These are phyloP conservation scores for Cinnamomum micranthum DNA, from an alignment of 164 flowering plant genomes.

Conservation along the genomic window DNA sequence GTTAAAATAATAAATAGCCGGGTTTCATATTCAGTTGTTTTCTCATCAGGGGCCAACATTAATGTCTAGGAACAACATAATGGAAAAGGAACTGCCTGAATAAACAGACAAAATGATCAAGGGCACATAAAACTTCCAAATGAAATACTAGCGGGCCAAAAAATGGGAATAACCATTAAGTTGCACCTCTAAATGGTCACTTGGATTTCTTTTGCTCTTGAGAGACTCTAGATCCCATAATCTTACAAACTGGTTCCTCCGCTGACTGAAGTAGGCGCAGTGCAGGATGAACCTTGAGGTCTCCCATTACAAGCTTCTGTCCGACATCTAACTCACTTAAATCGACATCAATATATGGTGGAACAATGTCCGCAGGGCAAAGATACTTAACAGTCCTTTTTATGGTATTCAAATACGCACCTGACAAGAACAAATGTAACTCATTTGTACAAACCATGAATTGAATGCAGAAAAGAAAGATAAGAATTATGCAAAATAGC, in stretches of 20 bases:
- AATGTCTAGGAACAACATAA: no score
- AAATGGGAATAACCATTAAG: background rate
- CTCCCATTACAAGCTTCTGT: conserved; percentile 62
- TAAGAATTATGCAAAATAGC: background rate
- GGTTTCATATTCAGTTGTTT: no score
- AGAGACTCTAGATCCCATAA: conserved; percentile 62
- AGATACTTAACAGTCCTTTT: conserved; percentile 72
- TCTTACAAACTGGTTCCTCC: conserved; percentile 68
- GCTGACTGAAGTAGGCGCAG: conserved; percentile 47
- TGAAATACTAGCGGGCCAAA: background rate
- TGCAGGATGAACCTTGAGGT: conserved; percentile 91
- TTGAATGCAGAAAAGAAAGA: background rate
- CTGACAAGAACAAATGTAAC: conserved; percentile 30
- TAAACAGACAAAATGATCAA: no score
- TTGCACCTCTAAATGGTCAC: conserved; percentile 15
- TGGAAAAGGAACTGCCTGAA: no score
- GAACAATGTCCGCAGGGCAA: conserved; percentile 91
- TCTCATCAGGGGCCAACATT: no score
- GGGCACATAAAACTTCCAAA: no score
- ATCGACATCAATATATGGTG: conserved; percentile 95
- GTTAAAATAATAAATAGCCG: no score
- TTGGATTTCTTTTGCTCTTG: conserved; percentile 60
- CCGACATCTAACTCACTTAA: conserved; percentile 89
- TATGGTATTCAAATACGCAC: conserved; percentile 70
- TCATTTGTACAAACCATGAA: background rate